phyloP scores from a whole-genome alignment of 2,329 filamentous ascomycete genomes.

The Parastagonospora avenae region DNA sequence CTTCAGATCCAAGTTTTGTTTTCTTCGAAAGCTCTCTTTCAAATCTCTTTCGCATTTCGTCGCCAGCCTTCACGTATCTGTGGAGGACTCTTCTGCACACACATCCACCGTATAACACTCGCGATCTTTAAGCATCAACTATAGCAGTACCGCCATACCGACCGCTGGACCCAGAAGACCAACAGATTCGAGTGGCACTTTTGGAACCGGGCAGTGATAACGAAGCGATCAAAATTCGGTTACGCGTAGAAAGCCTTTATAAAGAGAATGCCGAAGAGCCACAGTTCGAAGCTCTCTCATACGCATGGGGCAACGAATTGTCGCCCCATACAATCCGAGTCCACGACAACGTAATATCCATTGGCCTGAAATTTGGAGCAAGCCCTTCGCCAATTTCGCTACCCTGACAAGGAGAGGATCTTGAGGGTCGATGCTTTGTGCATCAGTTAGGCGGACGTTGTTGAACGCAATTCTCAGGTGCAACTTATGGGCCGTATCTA shows the following conservation, averaged over 20 bases:
- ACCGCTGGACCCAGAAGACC: too few relatives aligned
- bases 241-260: neutral
- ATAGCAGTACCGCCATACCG: too few relatives aligned
- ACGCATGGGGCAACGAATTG: neutral
- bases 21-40: too few relatives aligned
- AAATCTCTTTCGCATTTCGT: too few relatives aligned
- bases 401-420: neutral
- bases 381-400: neutral
- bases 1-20: too few relatives aligned
- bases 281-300: neutral
- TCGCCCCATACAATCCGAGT: neutral
- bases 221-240: neutral
- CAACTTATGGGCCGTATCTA: neutral
- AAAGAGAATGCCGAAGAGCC: neutral
- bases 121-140: too few relatives aligned
- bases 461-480: neutral
- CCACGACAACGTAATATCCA: neutral
- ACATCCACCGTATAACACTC: too few relatives aligned
- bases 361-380: neutral
- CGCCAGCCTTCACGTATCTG: too few relatives aligned
- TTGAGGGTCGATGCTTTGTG: neutral
- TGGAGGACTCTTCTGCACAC: too few relatives aligned
- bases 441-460: neutral
- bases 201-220: neutral
- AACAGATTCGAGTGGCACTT: too few relatives aligned